Evolutionary conservation across 2,329 filamentous ascomycete species (phyloP).

Genomic region (Xylogone sp.): DNA sequence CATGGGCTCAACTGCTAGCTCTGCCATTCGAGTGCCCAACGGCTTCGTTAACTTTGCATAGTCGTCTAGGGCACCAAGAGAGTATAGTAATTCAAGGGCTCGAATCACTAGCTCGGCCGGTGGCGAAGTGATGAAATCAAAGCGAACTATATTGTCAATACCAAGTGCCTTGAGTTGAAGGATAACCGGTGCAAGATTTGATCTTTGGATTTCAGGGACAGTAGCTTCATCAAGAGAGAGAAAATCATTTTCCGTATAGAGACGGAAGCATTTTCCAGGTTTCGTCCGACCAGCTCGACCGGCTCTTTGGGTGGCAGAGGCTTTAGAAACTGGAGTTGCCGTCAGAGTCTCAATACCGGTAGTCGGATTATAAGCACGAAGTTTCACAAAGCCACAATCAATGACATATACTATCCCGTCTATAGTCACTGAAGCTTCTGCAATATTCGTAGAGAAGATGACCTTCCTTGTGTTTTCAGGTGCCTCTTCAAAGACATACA

Average conservation of each 20-base stretch:
- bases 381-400: conserved; percentile 87
- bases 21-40: conserved; percentile 86
- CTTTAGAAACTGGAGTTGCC: conserved; percentile 78
- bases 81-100: conserved; percentile 83
- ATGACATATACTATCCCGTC: conserved; percentile 88
- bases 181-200: conserved; percentile 82
- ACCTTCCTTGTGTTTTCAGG: conserved; percentile 83
- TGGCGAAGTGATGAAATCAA: conserved; percentile 83
- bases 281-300: conserved; percentile 86
- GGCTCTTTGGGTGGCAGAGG: conserved; percentile 86
- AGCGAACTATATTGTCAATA: conserved; percentile 89
- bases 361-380: conserved; percentile 77
- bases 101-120: conserved; percentile 81
- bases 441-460: conserved; percentile 92
- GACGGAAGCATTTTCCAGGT: conserved; percentile 88
- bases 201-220: conserved; percentile 86
- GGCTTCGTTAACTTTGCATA: conserved; percentile 89
- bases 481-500: conserved; percentile 87
- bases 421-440: conserved; percentile 93
- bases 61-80: conserved; percentile 79
- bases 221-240: conserved; percentile 65
- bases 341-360: conserved; percentile 88
- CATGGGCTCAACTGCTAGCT: conserved; percentile 91
- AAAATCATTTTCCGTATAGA: conserved; percentile 80
- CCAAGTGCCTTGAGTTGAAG: conserved; percentile 92